Base-by-base conservation (phyloP, 176 grass and related monocot genomes). In the Saccharum officinarum region DNA sequence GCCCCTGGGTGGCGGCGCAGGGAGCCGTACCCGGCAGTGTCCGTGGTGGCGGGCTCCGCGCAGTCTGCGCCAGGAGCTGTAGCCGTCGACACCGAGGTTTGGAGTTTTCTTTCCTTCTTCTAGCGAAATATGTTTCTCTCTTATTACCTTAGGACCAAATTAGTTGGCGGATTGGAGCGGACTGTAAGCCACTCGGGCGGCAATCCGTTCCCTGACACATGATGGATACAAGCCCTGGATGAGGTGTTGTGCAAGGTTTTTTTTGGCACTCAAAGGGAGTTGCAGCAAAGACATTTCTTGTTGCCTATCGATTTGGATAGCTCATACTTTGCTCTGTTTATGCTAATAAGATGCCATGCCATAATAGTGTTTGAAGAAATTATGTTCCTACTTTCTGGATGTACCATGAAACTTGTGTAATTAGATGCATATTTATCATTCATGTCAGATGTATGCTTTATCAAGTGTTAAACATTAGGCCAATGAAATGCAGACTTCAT, bases 1-100 rank as follows among this genome's bases (percentile, higher is more conserved):
- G 34, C 87, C 20, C 75, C 77, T 26, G 78, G 83, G 14, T 77
- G 83, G 78, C 78, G 83, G 72, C 65, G 78, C 63, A 23, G 71
- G 31, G 28, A 63, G 62, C 50, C 41, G 13, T 67, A 41, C 59
- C 75, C 25, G n/a, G 64, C 66, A 20, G 50, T 76, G n/a, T 71
- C 64, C 18, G 15, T 77, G 0, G 23, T 66, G 15, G 17, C 52
- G 13, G 3, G 23, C 70, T 80, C 77, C 62, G 47, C 61, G 16
- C 37, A 44, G 17, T 52, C 83, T 3, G 25, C 71, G 23, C 50
- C 65, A 11, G 40, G 30, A 40, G 64, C 23, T 33, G 5, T 72
- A 26, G 63, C 71, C 23, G 41, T 77, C 41, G 55, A 83, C 70
- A 11, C 74, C 8, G 39, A 83, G 86, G 86, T 88, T 40, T 64